phyloP scores from a whole-genome alignment of 148 eudicot genomes.

The Vaccinium corymbosum region DNA sequence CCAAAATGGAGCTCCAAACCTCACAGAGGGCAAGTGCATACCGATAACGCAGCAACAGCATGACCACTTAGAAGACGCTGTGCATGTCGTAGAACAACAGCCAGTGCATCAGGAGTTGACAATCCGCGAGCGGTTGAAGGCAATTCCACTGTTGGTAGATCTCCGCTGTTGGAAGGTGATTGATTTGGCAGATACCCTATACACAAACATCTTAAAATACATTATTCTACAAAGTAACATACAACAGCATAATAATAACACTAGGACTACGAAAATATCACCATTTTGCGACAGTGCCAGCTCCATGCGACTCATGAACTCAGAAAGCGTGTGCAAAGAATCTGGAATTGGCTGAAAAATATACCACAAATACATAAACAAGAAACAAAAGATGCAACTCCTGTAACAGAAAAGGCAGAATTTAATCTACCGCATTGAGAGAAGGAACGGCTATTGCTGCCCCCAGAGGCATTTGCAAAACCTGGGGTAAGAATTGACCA shows the following conservation, averaged over 20 bases:
- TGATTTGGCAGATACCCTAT: conserved; percentile 53
- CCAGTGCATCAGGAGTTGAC: conserved; percentile 70
- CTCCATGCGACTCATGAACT: conserved; percentile 87
- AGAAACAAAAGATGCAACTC: conserved; percentile 4
- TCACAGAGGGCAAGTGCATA: conserved; percentile 30
- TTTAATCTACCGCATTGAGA: conserved; percentile 50
- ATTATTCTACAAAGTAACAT: neutral
- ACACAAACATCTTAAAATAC: neutral
- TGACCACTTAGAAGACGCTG: conserved; percentile 66
- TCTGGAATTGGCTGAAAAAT: conserved; percentile 80
- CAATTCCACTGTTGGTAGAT: conserved; percentile 38
- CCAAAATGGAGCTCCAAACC: neutral
- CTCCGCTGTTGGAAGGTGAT: conserved; percentile 33
- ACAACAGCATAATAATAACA: neutral
- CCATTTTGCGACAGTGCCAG: conserved; percentile 72
- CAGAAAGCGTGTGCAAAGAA: conserved; percentile 78
- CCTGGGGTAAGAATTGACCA: conserved; percentile 46
- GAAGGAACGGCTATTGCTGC: conserved; percentile 66
- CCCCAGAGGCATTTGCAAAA: conserved; percentile 57
- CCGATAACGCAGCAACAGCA: conserved; percentile 64
- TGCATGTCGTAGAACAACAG: conserved; percentile 58
- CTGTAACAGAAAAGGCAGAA: neutral
- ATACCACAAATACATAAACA: neutral
- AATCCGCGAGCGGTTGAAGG: conserved; percentile 58
- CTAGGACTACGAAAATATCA: conserved; percentile 17